Percentiles rank a stretch among this genome's conserved stretches.
These are phyloP conservation scores for Chaetomium globosum DNA, from an alignment of 2,329 filamentous ascomycete species.

Conservation along the genomic window DNA sequence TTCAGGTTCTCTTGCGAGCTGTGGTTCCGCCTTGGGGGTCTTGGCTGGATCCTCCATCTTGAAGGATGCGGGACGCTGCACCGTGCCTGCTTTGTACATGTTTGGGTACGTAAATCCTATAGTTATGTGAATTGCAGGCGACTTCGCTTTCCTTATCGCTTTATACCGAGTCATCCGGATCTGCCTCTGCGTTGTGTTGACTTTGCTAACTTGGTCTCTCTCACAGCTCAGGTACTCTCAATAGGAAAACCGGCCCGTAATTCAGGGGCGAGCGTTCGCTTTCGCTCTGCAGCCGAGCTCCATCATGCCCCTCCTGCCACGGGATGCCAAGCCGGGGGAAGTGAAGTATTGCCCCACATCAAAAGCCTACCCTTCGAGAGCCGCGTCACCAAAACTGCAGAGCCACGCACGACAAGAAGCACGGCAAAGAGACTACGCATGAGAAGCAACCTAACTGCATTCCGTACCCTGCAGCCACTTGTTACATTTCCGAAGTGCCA, in stretches of 20 bases:
- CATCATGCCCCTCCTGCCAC: constrained; percentile 2
- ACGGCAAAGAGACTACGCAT: background rate
- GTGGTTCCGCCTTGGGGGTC: background rate
- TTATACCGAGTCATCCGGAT: background rate
- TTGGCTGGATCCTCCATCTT: background rate
- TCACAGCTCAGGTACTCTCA: too few species aligned
- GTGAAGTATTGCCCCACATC: background rate
- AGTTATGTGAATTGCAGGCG: background rate
- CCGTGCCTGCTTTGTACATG: background rate
- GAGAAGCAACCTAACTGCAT: background rate
- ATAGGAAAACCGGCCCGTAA: background rate
- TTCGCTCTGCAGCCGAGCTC: background rate
- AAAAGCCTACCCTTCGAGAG: background rate
- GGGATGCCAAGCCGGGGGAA: background rate
- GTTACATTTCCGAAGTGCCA: background rate
- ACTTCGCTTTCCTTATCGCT: background rate
- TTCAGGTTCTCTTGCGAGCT: background rate
- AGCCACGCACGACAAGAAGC: background rate
- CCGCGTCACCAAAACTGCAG: constrained; percentile 9
- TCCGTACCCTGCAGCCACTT: background rate
- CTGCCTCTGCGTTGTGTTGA: background rate
- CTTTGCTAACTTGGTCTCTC: background rate
- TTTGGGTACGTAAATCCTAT: too few species aligned
- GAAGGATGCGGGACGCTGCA: background rate
- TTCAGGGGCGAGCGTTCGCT: background rate